A percentile compares a stretch with the other conserved stretches of the same genome.
Evolutionary conservation across 345 rosid genomes (phyloP).

Genomic region (Punica granatum): DNA sequence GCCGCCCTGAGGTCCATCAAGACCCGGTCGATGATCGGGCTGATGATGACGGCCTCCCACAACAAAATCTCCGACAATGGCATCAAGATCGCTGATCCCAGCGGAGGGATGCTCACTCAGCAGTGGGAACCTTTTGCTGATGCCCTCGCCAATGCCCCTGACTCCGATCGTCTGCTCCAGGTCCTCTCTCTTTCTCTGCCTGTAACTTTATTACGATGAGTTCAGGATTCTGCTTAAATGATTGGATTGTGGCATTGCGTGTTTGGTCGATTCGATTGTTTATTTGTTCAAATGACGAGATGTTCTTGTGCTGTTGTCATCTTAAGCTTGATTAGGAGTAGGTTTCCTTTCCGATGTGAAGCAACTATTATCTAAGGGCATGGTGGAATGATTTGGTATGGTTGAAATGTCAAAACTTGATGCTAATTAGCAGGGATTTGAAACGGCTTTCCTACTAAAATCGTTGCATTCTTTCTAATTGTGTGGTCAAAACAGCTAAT

Average conservation of each 20-base stretch:
- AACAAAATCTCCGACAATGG: constrained; percentile 82
- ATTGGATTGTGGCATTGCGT: neutral
- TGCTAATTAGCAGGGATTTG: neutral
- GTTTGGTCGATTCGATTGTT: no score
- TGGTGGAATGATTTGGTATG: neutral
- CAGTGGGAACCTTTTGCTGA: constrained; percentile 97
- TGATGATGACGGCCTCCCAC: constrained; percentile 97
- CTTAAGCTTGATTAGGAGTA: neutral
- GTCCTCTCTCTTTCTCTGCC: constrained; percentile 15
- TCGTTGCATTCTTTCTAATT: neutral
- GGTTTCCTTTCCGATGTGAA: neutral
- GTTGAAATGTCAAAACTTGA: neutral
- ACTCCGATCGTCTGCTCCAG: constrained; percentile 43
- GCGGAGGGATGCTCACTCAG: constrained; percentile 82
- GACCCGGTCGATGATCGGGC: constrained; percentile 54
- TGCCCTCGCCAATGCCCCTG: constrained; percentile 61
- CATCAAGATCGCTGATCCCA: constrained; percentile 75
- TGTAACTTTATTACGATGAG: neutral
- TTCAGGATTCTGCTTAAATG: neutral
- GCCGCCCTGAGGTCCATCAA: constrained; percentile 77
- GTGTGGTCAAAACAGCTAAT: constrained; percentile 37
- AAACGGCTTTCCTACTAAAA: neutral
- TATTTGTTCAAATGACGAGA: no score
- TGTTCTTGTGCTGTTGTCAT: no score
- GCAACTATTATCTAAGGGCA: neutral